A percentile compares a stretch with the other conserved stretches of the same genome.
Conservation (phyloP, 2,329 filamentous ascomycete species). For the Aspergillus felis region DNA sequence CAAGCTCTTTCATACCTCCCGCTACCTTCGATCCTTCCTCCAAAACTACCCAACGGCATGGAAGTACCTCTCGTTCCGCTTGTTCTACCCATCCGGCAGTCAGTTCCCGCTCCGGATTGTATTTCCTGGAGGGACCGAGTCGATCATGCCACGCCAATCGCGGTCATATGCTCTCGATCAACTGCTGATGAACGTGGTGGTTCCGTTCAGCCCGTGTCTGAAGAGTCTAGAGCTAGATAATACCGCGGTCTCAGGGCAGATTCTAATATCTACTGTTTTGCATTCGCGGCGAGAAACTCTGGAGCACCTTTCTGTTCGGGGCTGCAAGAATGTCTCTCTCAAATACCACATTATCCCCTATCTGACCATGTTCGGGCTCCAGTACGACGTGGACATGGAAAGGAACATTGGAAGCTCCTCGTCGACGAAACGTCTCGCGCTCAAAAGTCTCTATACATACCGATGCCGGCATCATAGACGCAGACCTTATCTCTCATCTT, state of each 20-base stretch:
- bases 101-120: conserved; percentile 29
- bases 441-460: conserved; percentile 60
- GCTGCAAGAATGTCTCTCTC: conserved; percentile 62
- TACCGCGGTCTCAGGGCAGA: conserved; percentile 56
- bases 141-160: conserved; percentile 44
- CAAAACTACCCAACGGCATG: conserved; percentile 57
- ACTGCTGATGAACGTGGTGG: conserved; percentile 52
- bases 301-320: conserved; percentile 57
- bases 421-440: conserved; percentile 42
- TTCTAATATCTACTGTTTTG: conserved; percentile 53
- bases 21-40: conserved; percentile 52
- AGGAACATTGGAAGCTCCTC: conserved; percentile 32
- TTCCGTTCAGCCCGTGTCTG: conserved; percentile 54
- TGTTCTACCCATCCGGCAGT: conserved; percentile 41
- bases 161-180: conserved; percentile 57
- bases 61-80: conserved; percentile 57
- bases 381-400: conserved; percentile 43
- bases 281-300: conserved; percentile 52
- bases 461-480: conserved; percentile 60
- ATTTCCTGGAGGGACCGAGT: conserved; percentile 29
- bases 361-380: conserved; percentile 46
- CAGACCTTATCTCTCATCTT: conserved; percentile 55
- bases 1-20: conserved; percentile 56
- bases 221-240: conserved; percentile 58
- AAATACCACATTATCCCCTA: conserved; percentile 63